Base-by-base conservation (phyloP, 441 rosid species). In the Mallotus japonicus region DNA sequence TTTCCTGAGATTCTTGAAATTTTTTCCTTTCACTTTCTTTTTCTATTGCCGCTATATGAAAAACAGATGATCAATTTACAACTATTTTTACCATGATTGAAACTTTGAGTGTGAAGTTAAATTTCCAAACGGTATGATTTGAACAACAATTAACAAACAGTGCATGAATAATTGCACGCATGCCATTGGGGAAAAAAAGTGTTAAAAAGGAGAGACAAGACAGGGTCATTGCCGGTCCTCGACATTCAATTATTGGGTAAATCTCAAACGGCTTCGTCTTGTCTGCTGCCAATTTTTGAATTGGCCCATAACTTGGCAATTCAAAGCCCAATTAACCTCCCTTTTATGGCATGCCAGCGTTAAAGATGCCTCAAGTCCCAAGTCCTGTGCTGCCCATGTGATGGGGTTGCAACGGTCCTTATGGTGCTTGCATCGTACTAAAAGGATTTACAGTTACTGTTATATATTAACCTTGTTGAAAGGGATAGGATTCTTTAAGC, bases 201-300 rank as follows among this genome's bases (percentile, higher is more conserved):
- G 9, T 6, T 0, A 20, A 24, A 72, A 53, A 19, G 60, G 9
- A 3, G 20, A 47, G 62, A 37, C 37, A 54, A 62, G 15, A 9
- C 13, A 44, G 68, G 68, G 20, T 51, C 6, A 6, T 51, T 20
- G n/a, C 67, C 15, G 24, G 3, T 37, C 62, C 17, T 54, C n/a
- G 66, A 47, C 50, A 50, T 6, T 71, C 3, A 13, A 6, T 20
- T 51, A 57, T n/a, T 51, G 75, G 22, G 32, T 40, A 65, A 34
- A 34, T 73, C 58, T 15, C 56, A 65, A 64, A 73, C 19, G 57
- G 56, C 37, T 37, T 50, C 28, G 22, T 54, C 59, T 11, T 62
- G 67, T 17, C 56, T 16, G 17, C 57, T 54, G 20, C 57, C 8
- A 54, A 17, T 3, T 50, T 13, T 50, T 12, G 49, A 44, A 44